These are phyloP conservation scores for Leishmania gerbilli DNA, from an alignment of 208 protist genomes.

Conservation along the genomic window DNA sequence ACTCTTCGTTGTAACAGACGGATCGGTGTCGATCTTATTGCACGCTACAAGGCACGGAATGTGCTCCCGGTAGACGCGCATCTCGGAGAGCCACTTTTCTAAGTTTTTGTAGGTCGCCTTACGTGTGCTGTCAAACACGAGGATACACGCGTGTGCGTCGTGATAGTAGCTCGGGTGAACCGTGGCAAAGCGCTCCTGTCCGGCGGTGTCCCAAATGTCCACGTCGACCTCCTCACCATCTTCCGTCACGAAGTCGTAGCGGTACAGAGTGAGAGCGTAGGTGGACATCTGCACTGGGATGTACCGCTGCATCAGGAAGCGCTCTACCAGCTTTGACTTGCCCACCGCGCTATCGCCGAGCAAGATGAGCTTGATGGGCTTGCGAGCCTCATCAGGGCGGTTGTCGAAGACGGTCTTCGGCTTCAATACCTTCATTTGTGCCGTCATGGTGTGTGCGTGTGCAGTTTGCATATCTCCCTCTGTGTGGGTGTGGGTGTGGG, in stretches of 20 bases:
- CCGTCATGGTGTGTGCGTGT: constrained; percentile 4
- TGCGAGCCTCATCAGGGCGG: constrained; percentile 70
- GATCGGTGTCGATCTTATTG: constrained; percentile 96
- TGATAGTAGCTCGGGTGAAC: constrained; percentile 97
- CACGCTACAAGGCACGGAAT: constrained; percentile 94
- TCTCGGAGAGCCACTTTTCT: constrained; percentile 93
- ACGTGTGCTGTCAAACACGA: constrained; percentile 95
- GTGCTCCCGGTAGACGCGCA: constrained; percentile 90
- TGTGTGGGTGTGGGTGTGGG: background rate
- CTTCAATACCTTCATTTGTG: constrained; percentile 47
- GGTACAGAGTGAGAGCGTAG: constrained; percentile 93
- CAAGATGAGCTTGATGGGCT: constrained; percentile 94
- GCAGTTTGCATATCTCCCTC: background rate
- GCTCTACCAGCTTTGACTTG: constrained; percentile 96
- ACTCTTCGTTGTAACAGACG: constrained; percentile 76
- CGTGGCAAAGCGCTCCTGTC: constrained; percentile 92
- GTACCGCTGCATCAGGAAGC: constrained; percentile 95
- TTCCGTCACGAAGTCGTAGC: constrained; percentile 85
- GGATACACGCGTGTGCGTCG: constrained; percentile 91
- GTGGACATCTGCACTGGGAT: constrained; percentile 93
- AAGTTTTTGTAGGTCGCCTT: constrained; percentile 97
- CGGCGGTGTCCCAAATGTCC: constrained; percentile 94
- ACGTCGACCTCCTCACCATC: constrained; percentile 78
- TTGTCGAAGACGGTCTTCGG: constrained; percentile 76
- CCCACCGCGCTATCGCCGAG: constrained; percentile 96